These are phyloP conservation scores for Botrytis deweyae DNA, from an alignment of 2,329 filamentous ascomycete species.

Conservation along the genomic window DNA sequence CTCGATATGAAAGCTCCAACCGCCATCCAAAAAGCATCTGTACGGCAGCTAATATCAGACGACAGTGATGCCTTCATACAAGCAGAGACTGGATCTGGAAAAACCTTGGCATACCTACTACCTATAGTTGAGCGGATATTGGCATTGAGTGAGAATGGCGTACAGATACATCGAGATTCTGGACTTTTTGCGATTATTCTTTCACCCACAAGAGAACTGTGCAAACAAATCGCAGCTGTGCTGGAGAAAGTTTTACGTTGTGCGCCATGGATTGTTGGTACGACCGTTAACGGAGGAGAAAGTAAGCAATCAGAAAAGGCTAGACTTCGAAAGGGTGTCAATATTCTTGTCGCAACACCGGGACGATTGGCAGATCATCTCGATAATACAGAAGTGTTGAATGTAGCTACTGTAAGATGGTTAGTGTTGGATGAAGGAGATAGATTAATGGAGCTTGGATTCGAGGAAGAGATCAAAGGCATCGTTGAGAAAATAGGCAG, in stretches of 20 bases:
- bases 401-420: constrained; percentile 88
- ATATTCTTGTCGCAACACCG: constrained; percentile 93
- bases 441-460: constrained; percentile 96
- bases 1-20: constrained; percentile 88
- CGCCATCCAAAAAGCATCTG: constrained; percentile 87
- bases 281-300: constrained; percentile 72
- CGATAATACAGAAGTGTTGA: constrained; percentile 84
- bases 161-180: constrained; percentile 74
- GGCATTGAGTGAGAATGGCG: constrained; percentile 60
- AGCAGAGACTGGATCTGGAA: constrained; percentile 95
- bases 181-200: constrained; percentile 93
- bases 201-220: constrained; percentile 88
- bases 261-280: constrained; percentile 90
- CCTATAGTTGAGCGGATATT: constrained; percentile 89
- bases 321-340: constrained; percentile 88
- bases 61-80: constrained; percentile 94
- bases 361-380: constrained; percentile 89
- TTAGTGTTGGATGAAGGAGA: constrained; percentile 94
- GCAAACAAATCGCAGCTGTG: constrained; percentile 88
- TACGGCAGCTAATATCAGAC: constrained; percentile 74
- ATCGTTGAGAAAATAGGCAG: constrained; percentile 79
- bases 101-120: constrained; percentile 92
- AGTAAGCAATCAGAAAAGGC: constrained; percentile 83
- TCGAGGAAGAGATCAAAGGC: constrained; percentile 88
- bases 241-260: constrained; percentile 83